Conservation (phyloP, 2,329 filamentous ascomycete genomes). For the Botrytis cinerea region DNA sequence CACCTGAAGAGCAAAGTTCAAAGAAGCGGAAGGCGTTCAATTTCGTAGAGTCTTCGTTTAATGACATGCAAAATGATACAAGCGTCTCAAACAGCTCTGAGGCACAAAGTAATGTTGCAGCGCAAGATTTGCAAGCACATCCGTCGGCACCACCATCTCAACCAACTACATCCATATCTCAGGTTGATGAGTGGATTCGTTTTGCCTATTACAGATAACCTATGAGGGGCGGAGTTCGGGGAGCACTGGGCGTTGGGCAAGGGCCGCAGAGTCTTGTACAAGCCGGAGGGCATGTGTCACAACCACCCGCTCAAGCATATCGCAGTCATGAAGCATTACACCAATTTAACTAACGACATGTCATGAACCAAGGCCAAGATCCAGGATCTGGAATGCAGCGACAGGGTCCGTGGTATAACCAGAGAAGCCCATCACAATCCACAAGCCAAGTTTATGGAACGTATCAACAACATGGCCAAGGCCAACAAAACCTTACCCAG, state of each 20-base stretch:
- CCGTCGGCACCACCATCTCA: neutral
- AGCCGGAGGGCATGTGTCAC: neutral
- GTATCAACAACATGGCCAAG: neutral
- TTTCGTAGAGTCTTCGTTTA: neutral
- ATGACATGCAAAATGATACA: neutral
- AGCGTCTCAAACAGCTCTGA: neutral
- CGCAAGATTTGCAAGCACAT: neutral
- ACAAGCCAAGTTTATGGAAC: neutral
- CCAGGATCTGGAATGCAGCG: neutral
- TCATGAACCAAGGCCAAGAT: neutral
- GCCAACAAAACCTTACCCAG: too few species aligned
- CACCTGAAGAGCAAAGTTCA: neutral
- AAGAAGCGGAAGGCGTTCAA: neutral
- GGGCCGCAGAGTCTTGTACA: neutral
- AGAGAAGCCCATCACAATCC: neutral
- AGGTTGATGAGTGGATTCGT: too few species aligned
- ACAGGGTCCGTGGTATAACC: neutral
- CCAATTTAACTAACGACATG: neutral
- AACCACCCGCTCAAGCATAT: neutral
- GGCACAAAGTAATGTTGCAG: neutral
- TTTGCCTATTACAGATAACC: neutral
- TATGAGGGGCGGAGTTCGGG: neutral
- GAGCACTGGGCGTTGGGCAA: neutral
- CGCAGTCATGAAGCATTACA: neutral
- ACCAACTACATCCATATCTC: too few species aligned